These are phyloP conservation scores for Ogataea chonburiensis DNA, from an alignment of 805 yeast genomes.

Conservation along the genomic window DNA sequence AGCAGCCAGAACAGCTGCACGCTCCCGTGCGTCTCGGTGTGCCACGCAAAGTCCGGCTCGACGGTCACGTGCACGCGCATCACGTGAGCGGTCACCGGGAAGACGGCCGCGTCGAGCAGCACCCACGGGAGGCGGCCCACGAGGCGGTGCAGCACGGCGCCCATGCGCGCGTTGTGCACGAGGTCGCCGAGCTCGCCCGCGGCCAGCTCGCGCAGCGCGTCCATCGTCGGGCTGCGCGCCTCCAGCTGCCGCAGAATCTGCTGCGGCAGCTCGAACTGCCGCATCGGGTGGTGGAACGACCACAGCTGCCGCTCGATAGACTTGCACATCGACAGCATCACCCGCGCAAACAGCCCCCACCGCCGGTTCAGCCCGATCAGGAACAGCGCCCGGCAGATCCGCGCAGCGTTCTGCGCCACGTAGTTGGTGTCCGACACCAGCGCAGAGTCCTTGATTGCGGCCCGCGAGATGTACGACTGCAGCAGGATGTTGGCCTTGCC, in stretches of 20 bases:
- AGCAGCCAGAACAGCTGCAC: slow-evolving; percentile 90
- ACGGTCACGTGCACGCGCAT: slow-evolving; percentile 73
- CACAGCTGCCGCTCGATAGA: slow-evolving; percentile 82
- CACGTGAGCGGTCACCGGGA: slow-evolving; percentile 85
- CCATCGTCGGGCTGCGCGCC: slow-evolving; percentile 66
- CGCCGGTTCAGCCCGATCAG: slow-evolving; percentile 82
- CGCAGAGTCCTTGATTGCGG: slow-evolving; percentile 73
- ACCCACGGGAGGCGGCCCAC: slow-evolving; percentile 75
- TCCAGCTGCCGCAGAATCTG: slow-evolving; percentile 62
- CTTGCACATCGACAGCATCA: slow-evolving; percentile 78
- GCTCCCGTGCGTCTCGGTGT: slow-evolving; percentile 72
- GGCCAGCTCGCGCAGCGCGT: slow-evolving; percentile 67
- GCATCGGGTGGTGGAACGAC: slow-evolving; percentile 87
- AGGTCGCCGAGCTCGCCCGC: slow-evolving; percentile 82
- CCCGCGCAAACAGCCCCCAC: slow-evolving; percentile 82
- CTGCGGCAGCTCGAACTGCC: slow-evolving; percentile 80
- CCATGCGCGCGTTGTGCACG: slow-evolving; percentile 80
- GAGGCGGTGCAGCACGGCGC: slow-evolving; percentile 55
- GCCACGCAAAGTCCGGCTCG: slow-evolving; percentile 85
- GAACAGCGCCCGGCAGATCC: slow-evolving; percentile 90
- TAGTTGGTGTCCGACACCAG: slow-evolving; percentile 83
- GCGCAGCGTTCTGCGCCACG: slow-evolving; percentile 92
- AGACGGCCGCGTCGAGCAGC: slow-evolving; percentile 73
- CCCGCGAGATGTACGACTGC: slow-evolving; percentile 84
- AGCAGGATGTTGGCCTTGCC: slow-evolving; percentile 85